Base-by-base conservation (phyloP, 2,329 filamentous ascomycete species). In the Diplodia sapinea region DNA sequence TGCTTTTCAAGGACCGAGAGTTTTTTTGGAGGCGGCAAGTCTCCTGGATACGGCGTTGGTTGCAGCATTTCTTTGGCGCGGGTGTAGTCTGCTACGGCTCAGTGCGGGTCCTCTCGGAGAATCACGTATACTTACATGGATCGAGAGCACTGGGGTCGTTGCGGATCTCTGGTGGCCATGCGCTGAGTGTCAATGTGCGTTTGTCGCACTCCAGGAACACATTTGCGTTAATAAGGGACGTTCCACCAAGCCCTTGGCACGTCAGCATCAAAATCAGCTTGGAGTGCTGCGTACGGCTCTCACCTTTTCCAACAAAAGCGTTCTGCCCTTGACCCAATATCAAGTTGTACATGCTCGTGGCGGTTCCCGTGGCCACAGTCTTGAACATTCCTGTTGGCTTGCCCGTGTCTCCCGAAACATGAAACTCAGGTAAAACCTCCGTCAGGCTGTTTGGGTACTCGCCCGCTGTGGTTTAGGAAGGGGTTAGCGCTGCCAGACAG, bases 221-320 rank as follows among this genome's bases (percentile, higher is more conserved):
- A 72, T 90, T 90, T 11, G 88, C 87, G 70, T 91, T 91, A 50
- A 91, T 83, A 33, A 91, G 75, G 74, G 87, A 89, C 1, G 87
- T 89, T 11, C 88, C 88, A 12, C 88, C 89, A 36, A 91, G 84
- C 1, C 87, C 83, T 85, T 51, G 9, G 8, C 2, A 26, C 6
- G 4, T 57, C 20, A 50, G 52, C 20, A 50, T 47, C 33, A 26
- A 47, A 20, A 47, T 9, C 17, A 29, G 36, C 20, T 36, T 20
- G 2, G 15, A 33, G 9, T 33, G 8, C 13, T 23, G 20, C 76
- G 78, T 26, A 26, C 26, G 4, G 26, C 26, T 26, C 26, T 26
- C 73, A 83, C 85, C 87, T 74, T 87, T 87, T 47, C 82, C 83
- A n/a, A 87, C 83, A 36, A 89, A 79, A 0, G 86, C 86, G 75